A percentile compares a stretch with the other conserved stretches of the same genome.
Evolutionary conservation across 768 basidiomycete species (phyloP).

Genomic region (Hericium rajendrae): DNA sequence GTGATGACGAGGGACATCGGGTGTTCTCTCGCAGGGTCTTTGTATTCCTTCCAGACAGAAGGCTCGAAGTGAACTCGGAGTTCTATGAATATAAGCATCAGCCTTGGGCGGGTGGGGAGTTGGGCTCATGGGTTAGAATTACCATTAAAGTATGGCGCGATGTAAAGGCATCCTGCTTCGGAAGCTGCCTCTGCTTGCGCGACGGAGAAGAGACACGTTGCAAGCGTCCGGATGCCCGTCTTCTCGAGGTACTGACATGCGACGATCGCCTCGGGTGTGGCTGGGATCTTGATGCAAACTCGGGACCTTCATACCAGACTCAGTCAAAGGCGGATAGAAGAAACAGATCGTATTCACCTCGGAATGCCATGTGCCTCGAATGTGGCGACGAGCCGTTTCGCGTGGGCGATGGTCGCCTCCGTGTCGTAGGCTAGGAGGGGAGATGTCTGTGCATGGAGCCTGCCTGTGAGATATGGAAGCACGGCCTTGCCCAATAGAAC

Average conservation of each 20-base stretch:
- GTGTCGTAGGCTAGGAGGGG: slow-evolving; percentile 33
- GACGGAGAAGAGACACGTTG: slow-evolving; percentile 44
- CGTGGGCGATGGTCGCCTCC: slow-evolving; percentile 33
- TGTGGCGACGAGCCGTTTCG: slow-evolving; percentile 28
- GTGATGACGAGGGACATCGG: slow-evolving; percentile 32
- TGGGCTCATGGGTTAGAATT: slow-evolving; percentile 1
- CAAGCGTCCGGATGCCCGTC: slow-evolving; percentile 42
- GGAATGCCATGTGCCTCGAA: slow-evolving; percentile 36
- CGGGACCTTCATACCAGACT: slow-evolving; percentile 24
- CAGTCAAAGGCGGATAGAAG: not conserved
- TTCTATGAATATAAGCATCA: slow-evolving; percentile 20
- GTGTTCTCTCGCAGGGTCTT: slow-evolving; percentile 29
- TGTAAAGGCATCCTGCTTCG: slow-evolving; percentile 42
- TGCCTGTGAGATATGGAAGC: slow-evolving; percentile 30
- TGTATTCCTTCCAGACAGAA: slow-evolving; percentile 29
- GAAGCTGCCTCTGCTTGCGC: slow-evolving; percentile 46
- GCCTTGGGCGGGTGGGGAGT: not conserved
- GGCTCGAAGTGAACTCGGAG: slow-evolving; percentile 38
- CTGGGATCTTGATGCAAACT: slow-evolving; percentile 52
- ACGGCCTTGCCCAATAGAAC: slow-evolving; percentile 36
- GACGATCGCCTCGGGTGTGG: slow-evolving; percentile 40
- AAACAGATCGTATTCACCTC: slow-evolving; percentile 17
- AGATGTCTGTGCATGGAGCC: slow-evolving; percentile 36
- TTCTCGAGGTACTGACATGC: slow-evolving; percentile 38
- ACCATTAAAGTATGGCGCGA: slow-evolving; percentile 53